These are phyloP conservation scores for peach (Prunus persica) DNA, from an alignment of 306 rosid species.

Conservation along the genomic window DNA sequence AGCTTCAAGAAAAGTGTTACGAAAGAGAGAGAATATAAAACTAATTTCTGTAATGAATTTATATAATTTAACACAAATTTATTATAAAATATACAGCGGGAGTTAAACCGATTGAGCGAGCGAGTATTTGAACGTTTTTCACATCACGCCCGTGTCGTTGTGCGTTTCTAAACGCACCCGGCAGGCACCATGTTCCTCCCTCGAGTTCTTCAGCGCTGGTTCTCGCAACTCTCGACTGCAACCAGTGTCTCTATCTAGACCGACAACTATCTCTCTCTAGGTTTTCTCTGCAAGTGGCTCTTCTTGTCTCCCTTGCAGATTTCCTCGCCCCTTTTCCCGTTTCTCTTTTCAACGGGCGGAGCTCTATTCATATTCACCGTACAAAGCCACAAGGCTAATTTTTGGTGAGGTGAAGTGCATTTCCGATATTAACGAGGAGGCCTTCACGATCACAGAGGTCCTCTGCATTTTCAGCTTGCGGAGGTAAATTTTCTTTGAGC, in stretches of 20 bases:
- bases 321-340: not conserved
- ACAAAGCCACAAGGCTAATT: not conserved
- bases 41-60: not conserved
- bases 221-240: not conserved
- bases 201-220: not conserved
- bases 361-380: not conserved
- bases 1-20: not conserved
- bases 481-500: slow-evolving; percentile 3
- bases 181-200: not conserved
- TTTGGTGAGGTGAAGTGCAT: slow-evolving; percentile 17
- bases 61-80: not conserved
- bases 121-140: slow-evolving; percentile 14
- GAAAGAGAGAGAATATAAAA: not conserved
- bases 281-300: not conserved
- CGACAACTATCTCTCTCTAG: slow-evolving; percentile 6
- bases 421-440: not conserved
- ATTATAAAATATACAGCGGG: not conserved
- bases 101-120: not conserved
- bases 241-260: not conserved
- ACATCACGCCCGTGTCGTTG: slow-evolving; percentile 8
- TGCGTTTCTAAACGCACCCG: not conserved
- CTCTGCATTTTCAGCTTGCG: not conserved
- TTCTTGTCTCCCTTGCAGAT: not conserved
- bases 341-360: not conserved
- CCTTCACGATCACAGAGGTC: not conserved